A percentile compares a stretch with the other conserved stretches of the same genome.
phyloP scores from a whole-genome alignment of 1,284 basidiomycete species.

The Gymnopus androsaceus region DNA sequence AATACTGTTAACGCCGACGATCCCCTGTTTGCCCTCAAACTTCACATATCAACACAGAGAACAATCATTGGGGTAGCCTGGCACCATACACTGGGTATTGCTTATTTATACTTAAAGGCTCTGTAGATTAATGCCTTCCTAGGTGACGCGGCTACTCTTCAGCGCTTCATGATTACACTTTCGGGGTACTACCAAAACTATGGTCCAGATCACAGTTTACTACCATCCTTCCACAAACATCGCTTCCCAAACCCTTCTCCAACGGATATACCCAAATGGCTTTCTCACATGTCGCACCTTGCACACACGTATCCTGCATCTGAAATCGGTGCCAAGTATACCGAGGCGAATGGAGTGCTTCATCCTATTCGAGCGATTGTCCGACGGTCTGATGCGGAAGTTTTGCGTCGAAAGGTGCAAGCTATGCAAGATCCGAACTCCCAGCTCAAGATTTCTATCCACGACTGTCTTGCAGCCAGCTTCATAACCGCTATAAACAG shows the following conservation, averaged over 20 bases:
- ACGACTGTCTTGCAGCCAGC: constrained; percentile 37
- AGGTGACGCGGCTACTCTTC: constrained; percentile 32
- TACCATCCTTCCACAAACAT: constrained; percentile 26
- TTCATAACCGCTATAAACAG: constrained; percentile 27
- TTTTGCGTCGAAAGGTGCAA: constrained; percentile 14
- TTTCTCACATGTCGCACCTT: constrained; percentile 25
- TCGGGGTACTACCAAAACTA: constrained; percentile 29
- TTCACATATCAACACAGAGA: constrained; percentile 25
- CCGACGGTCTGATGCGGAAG: constrained; percentile 15
- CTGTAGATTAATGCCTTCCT: constrained; percentile 13
- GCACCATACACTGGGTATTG: constrained; percentile 35
- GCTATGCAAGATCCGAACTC: background rate
- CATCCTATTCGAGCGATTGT: constrained; percentile 25
- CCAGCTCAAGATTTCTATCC: constrained; percentile 15
- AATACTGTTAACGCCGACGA: constrained; percentile 18
- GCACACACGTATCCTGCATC: constrained; percentile 11
- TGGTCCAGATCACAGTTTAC: background rate
- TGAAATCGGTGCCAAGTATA: constrained; percentile 22
- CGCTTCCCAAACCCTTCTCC: constrained; percentile 18
- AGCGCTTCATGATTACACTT: constrained; percentile 31
- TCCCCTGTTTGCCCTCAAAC: constrained; percentile 30
- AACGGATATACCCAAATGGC: constrained; percentile 9
- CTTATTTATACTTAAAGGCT: background rate
- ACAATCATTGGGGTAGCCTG: constrained; percentile 35
- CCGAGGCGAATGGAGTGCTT: constrained; percentile 13